These are phyloP conservation scores for Wickerhamiella qilinensis DNA, from an alignment of 805 yeast genomes.

Conservation along the genomic window DNA sequence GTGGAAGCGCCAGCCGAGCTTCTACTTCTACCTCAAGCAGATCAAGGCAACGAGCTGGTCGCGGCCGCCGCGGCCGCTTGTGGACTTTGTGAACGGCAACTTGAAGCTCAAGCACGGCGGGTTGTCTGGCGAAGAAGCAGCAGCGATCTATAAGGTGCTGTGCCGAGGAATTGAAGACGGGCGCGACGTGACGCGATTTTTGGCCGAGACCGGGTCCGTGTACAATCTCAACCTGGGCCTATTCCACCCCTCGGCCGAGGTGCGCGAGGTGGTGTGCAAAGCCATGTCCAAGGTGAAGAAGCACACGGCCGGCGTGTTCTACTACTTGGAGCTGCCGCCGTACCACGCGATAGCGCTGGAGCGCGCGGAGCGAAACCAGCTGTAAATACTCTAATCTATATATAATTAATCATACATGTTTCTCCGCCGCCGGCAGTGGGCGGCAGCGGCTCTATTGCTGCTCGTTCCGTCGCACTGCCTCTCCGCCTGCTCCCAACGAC, in stretches of 20 bases:
- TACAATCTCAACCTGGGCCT: slow-evolving; percentile 19
- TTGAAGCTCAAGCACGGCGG: slow-evolving; percentile 3
- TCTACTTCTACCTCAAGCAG: slow-evolving; percentile 11
- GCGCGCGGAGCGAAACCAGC: slow-evolving; percentile 3
- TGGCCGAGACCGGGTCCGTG: slow-evolving; percentile 14
- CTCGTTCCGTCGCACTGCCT: no score
- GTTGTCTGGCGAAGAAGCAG: slow-evolving; percentile 15
- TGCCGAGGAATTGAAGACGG: slow-evolving; percentile 14
- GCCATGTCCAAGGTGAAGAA: slow-evolving; percentile 15
- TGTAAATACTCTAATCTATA: background rate
- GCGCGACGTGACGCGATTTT: slow-evolving; percentile 17
- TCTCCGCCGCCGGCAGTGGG: no score
- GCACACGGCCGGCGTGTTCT: slow-evolving; percentile 18
- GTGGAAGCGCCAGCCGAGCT: slow-evolving; percentile 18
- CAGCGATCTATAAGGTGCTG: slow-evolving; percentile 13
- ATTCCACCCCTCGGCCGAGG: slow-evolving; percentile 16
- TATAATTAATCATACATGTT: no score
- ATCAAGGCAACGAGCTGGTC: slow-evolving; percentile 1
- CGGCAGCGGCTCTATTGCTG: no score
- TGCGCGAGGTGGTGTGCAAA: slow-evolving; percentile 14
- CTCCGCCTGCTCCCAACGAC: no score
- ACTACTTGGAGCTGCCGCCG: slow-evolving; percentile 10
- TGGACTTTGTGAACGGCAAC: slow-evolving; percentile 11
- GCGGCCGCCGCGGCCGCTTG: slow-evolving; percentile 3
- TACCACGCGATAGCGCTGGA: slow-evolving; percentile 7